Base-by-base conservation (phyloP, 1,139 yeast genomes). In the Kodamaea ohmeri region DNA sequence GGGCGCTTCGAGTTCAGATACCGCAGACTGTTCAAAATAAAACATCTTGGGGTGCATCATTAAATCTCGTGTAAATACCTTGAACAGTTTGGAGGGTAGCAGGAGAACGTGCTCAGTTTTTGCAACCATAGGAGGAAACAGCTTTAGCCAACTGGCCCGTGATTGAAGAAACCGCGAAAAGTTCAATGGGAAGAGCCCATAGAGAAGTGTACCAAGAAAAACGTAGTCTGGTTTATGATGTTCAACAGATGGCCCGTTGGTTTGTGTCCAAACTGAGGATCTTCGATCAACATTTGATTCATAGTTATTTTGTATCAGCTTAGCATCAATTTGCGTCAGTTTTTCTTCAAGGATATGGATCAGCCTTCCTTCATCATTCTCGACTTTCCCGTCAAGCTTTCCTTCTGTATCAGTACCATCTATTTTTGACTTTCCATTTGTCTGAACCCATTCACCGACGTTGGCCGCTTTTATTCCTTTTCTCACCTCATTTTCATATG, bases 151-250 rank as follows among this genome's bases (percentile, higher is more conserved):
- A n/a, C 20, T 24, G 7, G 22, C 18, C 4, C 86, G 82, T 25
- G 62, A 55, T 16, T 65, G 58, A 14, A 72, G 47, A 48, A 77
- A 81, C 4, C 56, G 52, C 25, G 71, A 50, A 3, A 79, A 55
- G 47, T 77, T 76, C 21, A 66, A 57, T 0, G 88, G 87, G 46
- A 70, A 81, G n/a, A 81, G 53, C 0, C 85, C 88, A 48, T 82
- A 82, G 2, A 81, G 51, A 25, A 76, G 58, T 0, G 80, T 70
- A 35, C 57, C 55, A 14, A 60, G 26, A n/a, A 13, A 24, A 5
- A 29, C 56, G 34, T 55, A 45, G 6, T 50, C 51, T 11, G 50
- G 39, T 34, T 46, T 48, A 13, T 19, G 32, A n/a, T n/a, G 13
- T 11, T 15, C 19, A n/a, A 27, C 30, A 3, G 30, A 27, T 4